phyloP scores from a whole-genome alignment of 2,329 filamentous ascomycete genomes.

The Ophiostoma populinum region DNA sequence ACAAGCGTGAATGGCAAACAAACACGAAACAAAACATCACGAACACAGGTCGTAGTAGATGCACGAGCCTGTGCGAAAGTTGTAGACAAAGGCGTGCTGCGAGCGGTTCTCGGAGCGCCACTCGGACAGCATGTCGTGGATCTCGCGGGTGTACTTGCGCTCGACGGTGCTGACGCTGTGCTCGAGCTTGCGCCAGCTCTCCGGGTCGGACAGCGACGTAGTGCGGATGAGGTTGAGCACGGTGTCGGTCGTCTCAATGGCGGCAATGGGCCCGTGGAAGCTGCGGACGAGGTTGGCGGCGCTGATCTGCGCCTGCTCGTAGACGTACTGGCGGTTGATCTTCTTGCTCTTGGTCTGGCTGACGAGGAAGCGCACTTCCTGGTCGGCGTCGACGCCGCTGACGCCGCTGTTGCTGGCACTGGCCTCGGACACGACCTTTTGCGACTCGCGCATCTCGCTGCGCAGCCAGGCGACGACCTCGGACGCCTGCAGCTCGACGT shows the following conservation, averaged over 20 bases:
- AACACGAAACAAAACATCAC: not conserved
- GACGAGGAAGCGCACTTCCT: constrained; percentile 70
- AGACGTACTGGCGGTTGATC: constrained; percentile 70
- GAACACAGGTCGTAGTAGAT: constrained; percentile 61
- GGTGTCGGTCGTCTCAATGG: constrained; percentile 74
- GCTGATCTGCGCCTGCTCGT: constrained; percentile 54
- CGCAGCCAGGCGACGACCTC: constrained; percentile 70
- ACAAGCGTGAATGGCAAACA: not conserved
- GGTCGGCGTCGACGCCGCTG: constrained; percentile 3
- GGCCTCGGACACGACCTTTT: constrained; percentile 8
- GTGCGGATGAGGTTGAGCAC: constrained; percentile 60
- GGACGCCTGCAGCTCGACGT: constrained; percentile 55
- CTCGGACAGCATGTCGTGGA: constrained; percentile 56
- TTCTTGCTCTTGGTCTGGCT: constrained; percentile 78
- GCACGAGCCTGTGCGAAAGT: constrained; percentile 70
- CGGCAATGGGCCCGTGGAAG: constrained; percentile 65
- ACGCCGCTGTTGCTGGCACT: constrained; percentile 13
- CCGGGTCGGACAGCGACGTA: constrained; percentile 60
- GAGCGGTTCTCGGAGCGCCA: constrained; percentile 36
- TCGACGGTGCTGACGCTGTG: constrained; percentile 63
- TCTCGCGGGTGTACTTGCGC: constrained; percentile 64
- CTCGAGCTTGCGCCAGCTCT: constrained; percentile 69
- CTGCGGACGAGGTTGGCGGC: constrained; percentile 47
- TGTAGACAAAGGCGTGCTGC: constrained; percentile 74
- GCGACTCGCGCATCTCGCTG: constrained; percentile 55